phyloP scores from a whole-genome alignment of 192 early-diverging fungal species.

The Coemansia aciculifera region DNA sequence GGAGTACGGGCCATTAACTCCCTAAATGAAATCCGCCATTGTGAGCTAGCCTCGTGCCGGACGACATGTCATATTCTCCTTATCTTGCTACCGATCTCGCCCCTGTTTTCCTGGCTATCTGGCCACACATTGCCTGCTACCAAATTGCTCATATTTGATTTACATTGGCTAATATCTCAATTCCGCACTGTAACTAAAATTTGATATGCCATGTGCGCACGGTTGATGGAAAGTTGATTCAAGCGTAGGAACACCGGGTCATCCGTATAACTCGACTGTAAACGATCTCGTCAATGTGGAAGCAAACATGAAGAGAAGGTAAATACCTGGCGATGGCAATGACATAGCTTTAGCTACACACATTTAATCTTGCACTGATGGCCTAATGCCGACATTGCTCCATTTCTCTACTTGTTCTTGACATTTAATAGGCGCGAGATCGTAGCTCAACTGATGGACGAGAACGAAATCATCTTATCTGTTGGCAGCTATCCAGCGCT shows the following conservation, averaged over 20 bases:
- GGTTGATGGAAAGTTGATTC: not conserved
- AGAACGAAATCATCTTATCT: constrained; percentile 76
- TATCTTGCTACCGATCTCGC: not conserved
- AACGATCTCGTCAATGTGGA: constrained; percentile 82
- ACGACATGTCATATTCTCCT: not conserved
- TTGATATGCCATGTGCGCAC: not conserved
- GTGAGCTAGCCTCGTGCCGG: not conserved
- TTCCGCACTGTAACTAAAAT: not conserved
- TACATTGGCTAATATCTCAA: not conserved
- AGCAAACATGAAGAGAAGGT: constrained; percentile 77
- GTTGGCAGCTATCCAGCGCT: constrained; percentile 88
- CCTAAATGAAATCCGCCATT: not conserved
- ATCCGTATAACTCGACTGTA: constrained; percentile 84
- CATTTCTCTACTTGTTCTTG: not conserved
- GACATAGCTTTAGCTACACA: not conserved
- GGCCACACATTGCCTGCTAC: not conserved
- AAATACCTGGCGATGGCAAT: not conserved
- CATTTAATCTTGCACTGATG: not conserved
- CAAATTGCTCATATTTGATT: not conserved
- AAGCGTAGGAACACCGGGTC: constrained; percentile 75
- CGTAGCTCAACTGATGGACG: constrained; percentile 61
- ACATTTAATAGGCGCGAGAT: constrained; percentile 62
- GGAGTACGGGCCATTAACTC: not conserved
- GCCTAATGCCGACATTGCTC: not conserved
- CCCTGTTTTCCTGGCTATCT: not conserved